A percentile compares a stretch with the other conserved stretches of the same genome.
Evolutionary conservation across 768 basidiomycete species (phyloP).

Genomic region (Boletus reticulatus): DNA sequence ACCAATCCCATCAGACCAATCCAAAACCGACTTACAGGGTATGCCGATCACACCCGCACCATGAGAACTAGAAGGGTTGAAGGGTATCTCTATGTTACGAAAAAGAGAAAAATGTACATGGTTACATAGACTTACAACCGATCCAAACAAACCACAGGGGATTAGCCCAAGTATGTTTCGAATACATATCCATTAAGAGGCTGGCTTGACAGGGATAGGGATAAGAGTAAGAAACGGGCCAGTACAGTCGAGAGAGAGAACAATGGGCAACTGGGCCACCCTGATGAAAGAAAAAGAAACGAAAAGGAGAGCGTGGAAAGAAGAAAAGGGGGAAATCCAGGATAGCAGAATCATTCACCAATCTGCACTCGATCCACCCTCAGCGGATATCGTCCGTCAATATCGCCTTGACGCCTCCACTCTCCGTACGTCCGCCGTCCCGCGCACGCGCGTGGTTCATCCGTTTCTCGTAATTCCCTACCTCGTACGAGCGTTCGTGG

Average conservation of each 20-base stretch:
- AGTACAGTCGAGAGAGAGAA: constrained; percentile 5
- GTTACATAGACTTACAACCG: constrained; percentile 21
- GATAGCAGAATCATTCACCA: constrained; percentile 13
- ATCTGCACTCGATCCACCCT: constrained; percentile 7
- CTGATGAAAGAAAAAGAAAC: constrained; percentile 4
- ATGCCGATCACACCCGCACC: too few relatives aligned
- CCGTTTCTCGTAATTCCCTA: constrained; percentile 40
- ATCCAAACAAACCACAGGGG: constrained; percentile 10
- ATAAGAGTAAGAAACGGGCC: constrained; percentile 12
- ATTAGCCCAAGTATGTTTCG: not conserved
- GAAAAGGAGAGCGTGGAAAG: not conserved
- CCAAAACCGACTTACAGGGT: too few relatives aligned
- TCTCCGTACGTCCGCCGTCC: constrained; percentile 82
- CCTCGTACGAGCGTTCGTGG: constrained; percentile 23
- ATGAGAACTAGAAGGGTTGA: not conserved
- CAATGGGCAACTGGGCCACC: constrained; percentile 6
- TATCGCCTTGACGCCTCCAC: constrained; percentile 80
- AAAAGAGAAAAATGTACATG: constrained; percentile 17
- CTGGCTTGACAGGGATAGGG: constrained; percentile 6
- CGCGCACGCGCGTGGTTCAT: constrained; percentile 75
- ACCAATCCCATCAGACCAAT: too few relatives aligned
- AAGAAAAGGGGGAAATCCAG: not conserved
- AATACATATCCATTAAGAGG: constrained; percentile 23
- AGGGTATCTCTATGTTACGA: constrained; percentile 28
- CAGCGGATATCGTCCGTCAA: constrained; percentile 41